Base-by-base conservation (phyloP, 2,329 filamentous ascomycete species). In the Penicillium oxalicum region DNA sequence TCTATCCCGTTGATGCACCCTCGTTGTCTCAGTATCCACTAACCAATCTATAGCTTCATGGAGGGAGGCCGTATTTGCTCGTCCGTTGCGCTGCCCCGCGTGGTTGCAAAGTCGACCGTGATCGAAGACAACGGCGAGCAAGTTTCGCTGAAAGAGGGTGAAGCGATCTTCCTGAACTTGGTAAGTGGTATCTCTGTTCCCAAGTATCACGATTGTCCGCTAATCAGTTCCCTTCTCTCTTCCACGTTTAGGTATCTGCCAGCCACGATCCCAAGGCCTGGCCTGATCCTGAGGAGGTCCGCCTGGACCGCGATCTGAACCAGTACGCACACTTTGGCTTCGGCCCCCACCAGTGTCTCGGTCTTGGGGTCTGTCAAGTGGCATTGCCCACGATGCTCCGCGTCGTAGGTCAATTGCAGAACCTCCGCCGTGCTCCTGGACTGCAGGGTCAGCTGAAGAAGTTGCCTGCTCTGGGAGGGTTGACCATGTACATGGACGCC, bases 311-410 rank as follows among this genome's bases (percentile, higher is more conserved):
- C 0, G 80, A 84, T 0, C 62, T 84, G 26, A 76, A 80, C 4
- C 66, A 71, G 1, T 89, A 90, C 62, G 75, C 86, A 48, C 78
- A 82, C 63, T 83, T 84, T 55, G 79, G 80, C 7, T 72, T 76
- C 2, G 84, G 83, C 0, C 77, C 82, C 7, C 81, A 87, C 57
- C 70, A 77, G 11, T 84, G 80, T 54, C 69, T 88, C 0, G 84
- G 83, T 4, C 46, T 64, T 11, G 63, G 52, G 9, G 56, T 68
- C 27, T 65, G 63, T 46, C 61, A 66, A 41, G 44, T 61, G n/a
- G 64, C 61, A 28, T 56, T 69, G 36, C 64, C 69, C 3, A 65
- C 68, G 6, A 71, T 71, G 63, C 61, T 72, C 8, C 69, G 68
- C 50, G 66, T 71, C 0, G 60, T 74, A 29, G 70, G 69, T 12